These are phyloP conservation scores for Candida orba DNA, from an alignment of 805 yeast genomes.

Conservation along the genomic window DNA sequence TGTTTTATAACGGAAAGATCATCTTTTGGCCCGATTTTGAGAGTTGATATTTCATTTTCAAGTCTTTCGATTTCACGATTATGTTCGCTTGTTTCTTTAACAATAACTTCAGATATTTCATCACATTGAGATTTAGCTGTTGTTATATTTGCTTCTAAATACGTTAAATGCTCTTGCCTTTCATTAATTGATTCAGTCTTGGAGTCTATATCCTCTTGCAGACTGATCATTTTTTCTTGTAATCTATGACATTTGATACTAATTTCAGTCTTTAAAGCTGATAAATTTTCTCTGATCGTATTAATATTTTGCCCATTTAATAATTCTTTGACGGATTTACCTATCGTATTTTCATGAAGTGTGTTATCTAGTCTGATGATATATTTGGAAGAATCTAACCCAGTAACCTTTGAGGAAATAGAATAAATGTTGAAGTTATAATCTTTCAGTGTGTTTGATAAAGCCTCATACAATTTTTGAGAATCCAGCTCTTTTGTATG, in stretches of 20 bases:
- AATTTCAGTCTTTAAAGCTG: slow-evolving; percentile 39
- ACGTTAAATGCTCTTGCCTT: slow-evolving; percentile 49
- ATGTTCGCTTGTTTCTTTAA: slow-evolving; percentile 43
- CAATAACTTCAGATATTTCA: slow-evolving; percentile 46
- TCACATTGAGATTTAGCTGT: slow-evolving; percentile 48
- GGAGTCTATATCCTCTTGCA: slow-evolving; percentile 54
- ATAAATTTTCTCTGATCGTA: slow-evolving; percentile 30
- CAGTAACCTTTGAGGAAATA: slow-evolving; percentile 30
- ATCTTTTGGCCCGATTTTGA: slow-evolving; percentile 42
- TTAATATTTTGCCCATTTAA: slow-evolving; percentile 33
- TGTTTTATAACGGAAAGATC: slow-evolving; percentile 42
- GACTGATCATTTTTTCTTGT: slow-evolving; percentile 50
- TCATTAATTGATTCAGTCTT: slow-evolving; percentile 49
- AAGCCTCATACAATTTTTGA: slow-evolving; percentile 39
- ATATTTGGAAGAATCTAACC: slow-evolving; percentile 26
- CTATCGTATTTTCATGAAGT: slow-evolving; percentile 37
- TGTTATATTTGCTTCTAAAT: slow-evolving; percentile 48
- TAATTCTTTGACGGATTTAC: slow-evolving; percentile 35
- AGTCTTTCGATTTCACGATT: slow-evolving; percentile 60
- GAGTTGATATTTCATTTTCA: slow-evolving; percentile 48
- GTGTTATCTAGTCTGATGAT: slow-evolving; percentile 35
- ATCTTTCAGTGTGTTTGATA: slow-evolving; percentile 45
- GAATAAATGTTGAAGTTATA: slow-evolving; percentile 51
- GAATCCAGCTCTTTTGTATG: slow-evolving; percentile 44
- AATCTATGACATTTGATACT: slow-evolving; percentile 37